Conservation (phyloP, 2,329 filamentous ascomycete species). For the Cadophora sp. region DNA sequence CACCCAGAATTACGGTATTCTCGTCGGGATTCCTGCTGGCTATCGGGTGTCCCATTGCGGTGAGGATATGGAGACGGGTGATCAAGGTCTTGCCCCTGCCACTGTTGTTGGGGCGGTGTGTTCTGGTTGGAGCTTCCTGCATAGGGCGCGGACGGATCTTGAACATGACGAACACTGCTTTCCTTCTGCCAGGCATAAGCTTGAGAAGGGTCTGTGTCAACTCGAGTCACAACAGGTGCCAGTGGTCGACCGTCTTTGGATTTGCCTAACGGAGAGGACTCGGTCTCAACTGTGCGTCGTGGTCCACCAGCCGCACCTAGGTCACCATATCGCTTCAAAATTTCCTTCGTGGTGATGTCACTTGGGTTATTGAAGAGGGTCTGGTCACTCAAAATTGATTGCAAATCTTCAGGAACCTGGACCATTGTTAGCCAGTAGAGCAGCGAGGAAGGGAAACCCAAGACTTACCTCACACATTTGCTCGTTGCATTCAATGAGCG, state of each 20-base stretch:
- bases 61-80: conserved; percentile 38
- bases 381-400: conserved; percentile 84
- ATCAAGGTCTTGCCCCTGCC: conserved; percentile 46
- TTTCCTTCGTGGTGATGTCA: conserved; percentile 96
- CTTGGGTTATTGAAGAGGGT: conserved; percentile 80
- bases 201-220: conserved; percentile 86
- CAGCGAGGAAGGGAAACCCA: not conserved
- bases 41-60: conserved; percentile 45
- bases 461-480: conserved; percentile 90
- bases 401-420: conserved; percentile 91
- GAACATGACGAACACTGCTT: conserved; percentile 80
- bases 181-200: conserved; percentile 79
- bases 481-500: conserved; percentile 91
- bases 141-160: conserved; percentile 59
- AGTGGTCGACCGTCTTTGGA: conserved; percentile 58
- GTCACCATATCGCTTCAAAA: conserved; percentile 90
- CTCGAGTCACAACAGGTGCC: conserved; percentile 65
- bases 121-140: conserved; percentile 50
- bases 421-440: conserved; percentile 38
- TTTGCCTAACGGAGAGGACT: conserved; percentile 60
- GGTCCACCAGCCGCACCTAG: conserved; percentile 60
- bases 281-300: conserved; percentile 65
- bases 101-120: conserved; percentile 58
- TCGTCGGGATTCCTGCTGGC: conserved; percentile 39
- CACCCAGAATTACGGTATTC: conserved; percentile 46